phyloP scores from a whole-genome alignment of 768 basidiomycete species.

The Sarcodon sp. region DNA sequence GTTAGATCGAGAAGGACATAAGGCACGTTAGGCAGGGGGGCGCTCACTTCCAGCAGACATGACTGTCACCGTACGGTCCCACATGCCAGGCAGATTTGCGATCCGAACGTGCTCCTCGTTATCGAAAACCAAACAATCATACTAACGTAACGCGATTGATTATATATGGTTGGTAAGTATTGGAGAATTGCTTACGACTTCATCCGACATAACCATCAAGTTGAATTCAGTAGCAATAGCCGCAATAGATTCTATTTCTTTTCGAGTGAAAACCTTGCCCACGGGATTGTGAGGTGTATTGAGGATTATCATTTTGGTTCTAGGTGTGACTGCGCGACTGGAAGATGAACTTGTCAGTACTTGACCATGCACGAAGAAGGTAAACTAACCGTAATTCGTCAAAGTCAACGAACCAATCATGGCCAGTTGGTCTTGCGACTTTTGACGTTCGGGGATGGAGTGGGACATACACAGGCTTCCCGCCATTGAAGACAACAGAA shows the following conservation, averaged over 20 bases:
- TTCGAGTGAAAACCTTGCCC: conserved; percentile 87
- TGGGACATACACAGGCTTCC: conserved; percentile 88
- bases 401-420: conserved; percentile 85
- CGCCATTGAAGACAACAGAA: conserved; percentile 88
- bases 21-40: conserved; percentile 12
- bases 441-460: conserved; percentile 68
- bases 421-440: conserved; percentile 36
- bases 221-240: conserved; percentile 85
- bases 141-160: conserved; percentile 43
- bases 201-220: conserved; percentile 86
- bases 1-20: neutral
- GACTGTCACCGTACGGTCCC: conserved; percentile 95
- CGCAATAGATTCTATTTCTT: conserved; percentile 80
- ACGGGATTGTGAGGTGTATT: conserved; percentile 98
- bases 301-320: conserved; percentile 89
- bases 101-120: conserved; percentile 84
- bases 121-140: conserved; percentile 88
- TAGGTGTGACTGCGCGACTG: conserved; percentile 73
- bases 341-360: conserved; percentile 1
- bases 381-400: conserved; percentile 65
- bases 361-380: neutral
- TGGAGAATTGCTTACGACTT: conserved; percentile 58
- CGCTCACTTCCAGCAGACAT: conserved; percentile 83
- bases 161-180: conserved; percentile 33
- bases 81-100: conserved; percentile 94